These are phyloP conservation scores for Euphorbia tirucalli DNA, from an alignment of 345 rosid genomes.

Conservation along the genomic window DNA sequence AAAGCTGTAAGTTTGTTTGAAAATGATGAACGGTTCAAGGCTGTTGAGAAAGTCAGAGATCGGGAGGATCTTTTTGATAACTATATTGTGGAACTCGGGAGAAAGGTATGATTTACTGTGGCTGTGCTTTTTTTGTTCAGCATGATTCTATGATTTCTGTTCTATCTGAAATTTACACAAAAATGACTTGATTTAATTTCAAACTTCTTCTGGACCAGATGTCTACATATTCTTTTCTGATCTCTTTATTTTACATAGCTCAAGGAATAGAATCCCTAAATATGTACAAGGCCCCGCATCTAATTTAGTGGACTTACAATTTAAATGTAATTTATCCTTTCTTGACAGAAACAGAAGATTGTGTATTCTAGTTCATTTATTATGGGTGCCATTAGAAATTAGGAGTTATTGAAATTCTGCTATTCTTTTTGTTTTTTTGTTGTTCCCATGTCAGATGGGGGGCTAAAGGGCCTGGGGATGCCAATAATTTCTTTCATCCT, in stretches of 20 bases:
- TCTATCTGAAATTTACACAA: neutral
- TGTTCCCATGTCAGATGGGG: neutral
- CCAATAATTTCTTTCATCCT: no score
- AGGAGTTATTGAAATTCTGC: neutral
- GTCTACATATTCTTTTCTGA: neutral
- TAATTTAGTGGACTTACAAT: neutral
- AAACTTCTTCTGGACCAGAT: neutral
- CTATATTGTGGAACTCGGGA: conserved; percentile 81
- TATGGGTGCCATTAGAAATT: neutral
- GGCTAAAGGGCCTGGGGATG: no score
- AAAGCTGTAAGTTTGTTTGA: conserved; percentile 86
- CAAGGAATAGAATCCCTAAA: neutral
- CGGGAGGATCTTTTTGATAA: conserved; percentile 89
- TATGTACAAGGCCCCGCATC: neutral
- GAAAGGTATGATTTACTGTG: conserved; percentile 57
- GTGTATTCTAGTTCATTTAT: neutral
- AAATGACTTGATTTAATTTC: neutral
- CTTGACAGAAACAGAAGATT: neutral
- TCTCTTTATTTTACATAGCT: neutral
- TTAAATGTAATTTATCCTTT: neutral
- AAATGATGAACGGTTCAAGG: conserved; percentile 91
- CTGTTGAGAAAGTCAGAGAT: conserved; percentile 84
- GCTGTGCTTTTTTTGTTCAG: neutral
- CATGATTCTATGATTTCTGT: neutral
- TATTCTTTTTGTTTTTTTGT: no score